Evolutionary conservation across 306 rosid genomes (phyloP).

Genomic region (Pyrus communis): DNA sequence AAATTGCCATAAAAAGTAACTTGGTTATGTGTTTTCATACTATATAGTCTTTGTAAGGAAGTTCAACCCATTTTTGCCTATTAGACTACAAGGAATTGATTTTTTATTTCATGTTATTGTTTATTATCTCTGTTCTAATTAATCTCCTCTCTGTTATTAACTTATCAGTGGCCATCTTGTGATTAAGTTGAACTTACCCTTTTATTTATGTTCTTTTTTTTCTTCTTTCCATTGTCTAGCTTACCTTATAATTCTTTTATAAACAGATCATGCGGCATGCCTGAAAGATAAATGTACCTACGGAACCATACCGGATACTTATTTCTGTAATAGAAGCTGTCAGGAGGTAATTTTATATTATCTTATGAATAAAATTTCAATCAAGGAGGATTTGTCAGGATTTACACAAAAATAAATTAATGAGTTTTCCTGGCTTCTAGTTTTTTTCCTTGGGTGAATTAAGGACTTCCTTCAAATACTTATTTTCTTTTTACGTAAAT

Average conservation of each 20-base stretch:
- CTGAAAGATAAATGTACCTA: conserved; percentile 32
- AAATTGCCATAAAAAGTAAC: neutral
- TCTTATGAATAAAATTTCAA: neutral
- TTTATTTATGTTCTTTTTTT: neutral
- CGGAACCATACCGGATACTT: conserved; percentile 42
- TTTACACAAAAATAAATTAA: conserved; percentile 6
- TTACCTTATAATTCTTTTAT: conserved; percentile 24
- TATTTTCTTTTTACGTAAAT: neutral
- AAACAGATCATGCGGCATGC: conserved; percentile 78
- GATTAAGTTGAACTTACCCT: neutral
- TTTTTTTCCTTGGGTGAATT: neutral
- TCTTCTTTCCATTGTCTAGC: conserved; percentile 7
- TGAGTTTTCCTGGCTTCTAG: neutral
- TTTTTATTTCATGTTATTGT: neutral
- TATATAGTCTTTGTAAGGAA: neutral
- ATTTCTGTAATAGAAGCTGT: conserved; percentile 72
- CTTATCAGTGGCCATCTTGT: neutral
- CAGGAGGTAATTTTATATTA: conserved; percentile 57
- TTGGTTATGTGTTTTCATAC: neutral
- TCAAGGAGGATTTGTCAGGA: conserved; percentile 16
- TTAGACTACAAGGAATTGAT: neutral
- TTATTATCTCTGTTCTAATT: neutral
- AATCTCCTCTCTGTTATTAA: neutral
- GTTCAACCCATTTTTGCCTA: neutral
- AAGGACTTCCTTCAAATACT: neutral